These are phyloP conservation scores for Echria macrotheca DNA, from an alignment of 495 filamentous ascomycete species.

Conservation along the genomic window DNA sequence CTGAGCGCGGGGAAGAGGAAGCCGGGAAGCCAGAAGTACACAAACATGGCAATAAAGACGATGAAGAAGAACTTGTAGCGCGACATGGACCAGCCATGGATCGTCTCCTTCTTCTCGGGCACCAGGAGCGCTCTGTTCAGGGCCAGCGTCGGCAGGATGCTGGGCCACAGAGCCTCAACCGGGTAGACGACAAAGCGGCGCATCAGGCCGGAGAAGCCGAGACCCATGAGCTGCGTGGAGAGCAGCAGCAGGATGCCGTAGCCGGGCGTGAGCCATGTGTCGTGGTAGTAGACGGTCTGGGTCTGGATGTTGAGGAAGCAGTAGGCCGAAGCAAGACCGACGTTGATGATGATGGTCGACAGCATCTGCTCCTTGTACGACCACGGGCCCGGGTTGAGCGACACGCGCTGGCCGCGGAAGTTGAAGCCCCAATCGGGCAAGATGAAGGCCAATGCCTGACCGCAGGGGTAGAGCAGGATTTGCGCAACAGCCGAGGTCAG, in stretches of 20 bases:
- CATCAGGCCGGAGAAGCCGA: conserved; percentile 34
- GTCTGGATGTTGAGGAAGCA: conserved; percentile 4
- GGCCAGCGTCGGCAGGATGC: conserved; percentile 5
- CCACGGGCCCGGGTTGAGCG: conserved; percentile 29
- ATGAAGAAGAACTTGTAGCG: conserved; percentile 23
- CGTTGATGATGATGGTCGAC: conserved; percentile 14
- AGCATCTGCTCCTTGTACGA: conserved; percentile 33
- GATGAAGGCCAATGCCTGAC: conserved; percentile 11
- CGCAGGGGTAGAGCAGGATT: conserved; percentile 21
- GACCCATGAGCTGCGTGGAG: conserved; percentile 29
- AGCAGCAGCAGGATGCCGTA: conserved; percentile 21
- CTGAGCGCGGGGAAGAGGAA: conserved; percentile 19
- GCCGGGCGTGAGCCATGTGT: conserved; percentile 1
- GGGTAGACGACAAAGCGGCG: conserved; percentile 39
- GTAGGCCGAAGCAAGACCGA: conserved; percentile 1
- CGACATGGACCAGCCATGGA: conserved; percentile 20
- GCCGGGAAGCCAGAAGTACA: conserved; percentile 23
- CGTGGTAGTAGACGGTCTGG: background rate
- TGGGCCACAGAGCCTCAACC: conserved; percentile 10
- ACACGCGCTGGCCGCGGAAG: conserved; percentile 5
- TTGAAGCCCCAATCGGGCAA: conserved; percentile 14
- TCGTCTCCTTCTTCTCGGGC: conserved; percentile 1
- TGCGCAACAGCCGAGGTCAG: conserved; percentile 17
- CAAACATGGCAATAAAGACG: conserved; percentile 14
- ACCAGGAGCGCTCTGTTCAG: conserved; percentile 9